Base-by-base conservation (phyloP, 164 flowering plant species). In the grape (Vitis vinifera) region DNA sequence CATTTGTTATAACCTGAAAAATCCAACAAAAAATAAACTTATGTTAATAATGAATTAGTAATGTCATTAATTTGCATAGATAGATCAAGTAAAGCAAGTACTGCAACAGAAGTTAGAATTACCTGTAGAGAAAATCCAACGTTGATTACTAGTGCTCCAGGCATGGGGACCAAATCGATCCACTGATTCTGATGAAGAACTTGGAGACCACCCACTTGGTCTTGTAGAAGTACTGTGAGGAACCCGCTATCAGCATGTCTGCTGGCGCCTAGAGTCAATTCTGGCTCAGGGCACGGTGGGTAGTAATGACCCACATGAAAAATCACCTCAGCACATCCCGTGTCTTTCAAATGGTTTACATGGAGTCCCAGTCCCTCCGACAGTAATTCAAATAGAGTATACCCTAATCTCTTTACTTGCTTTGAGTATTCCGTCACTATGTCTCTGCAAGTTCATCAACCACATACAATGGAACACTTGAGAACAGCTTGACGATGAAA, bases 131-230 rank as follows among this genome's bases (percentile, higher is more conserved):
- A 63, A 62, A 75, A 76, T 31, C 77, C 79, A 58, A 76, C 67
- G 71, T 77, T 77, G 1, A 75, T 68, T 1, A 77, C 71, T 2
- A 80, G 29, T 49, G 79, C 72, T n/a, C 75, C 79, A 49, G 68
- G 66, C 4, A 70, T 10, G 17, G 79, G 75, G 11, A 56, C 68
- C 8, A 80, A 77, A 75, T 78, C 73, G 3, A 78, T 30, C 81
- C 81, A 77, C 15, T 55, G 72, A 31, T 78, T 55, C 7, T 75
- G 63, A 52, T 70, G 62, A 4, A 77, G 50, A 51, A 78, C 56
- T 70, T 80, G 84, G 19, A 80, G 79, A 2, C 83, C 81, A 27
- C 81, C 81, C 10, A 70, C 59, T 3, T 73, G 70, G 62, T 80
- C 84, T 37, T 80, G 84, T 2, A 80, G 70, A 3, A 80, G 75